Evolutionary conservation across 345 rosid genomes (phyloP).

Genomic region (Eucalyptus curtisii): DNA sequence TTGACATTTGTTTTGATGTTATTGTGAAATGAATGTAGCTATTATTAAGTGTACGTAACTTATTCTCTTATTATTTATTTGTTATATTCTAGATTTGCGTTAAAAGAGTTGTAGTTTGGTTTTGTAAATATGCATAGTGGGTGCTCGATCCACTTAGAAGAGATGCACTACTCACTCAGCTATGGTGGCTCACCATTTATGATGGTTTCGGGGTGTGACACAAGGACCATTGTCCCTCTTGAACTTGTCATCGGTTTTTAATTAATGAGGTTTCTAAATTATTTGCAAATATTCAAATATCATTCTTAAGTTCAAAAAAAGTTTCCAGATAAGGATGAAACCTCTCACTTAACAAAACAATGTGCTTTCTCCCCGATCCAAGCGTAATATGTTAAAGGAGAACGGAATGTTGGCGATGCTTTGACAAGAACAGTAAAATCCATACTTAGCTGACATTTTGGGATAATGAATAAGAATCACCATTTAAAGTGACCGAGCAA

Average conservation of each 20-base stretch:
- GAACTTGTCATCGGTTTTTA: not conserved
- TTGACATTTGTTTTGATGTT: too few relatives aligned
- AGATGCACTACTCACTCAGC: too few relatives aligned
- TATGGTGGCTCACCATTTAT: rapidly evolving
- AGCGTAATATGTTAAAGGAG: not conserved
- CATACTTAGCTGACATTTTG: not conserved
- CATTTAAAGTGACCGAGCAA: not conserved
- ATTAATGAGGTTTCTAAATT: not conserved
- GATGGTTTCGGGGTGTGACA: too few relatives aligned
- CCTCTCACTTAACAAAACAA: too few relatives aligned
- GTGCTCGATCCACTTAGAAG: too few relatives aligned
- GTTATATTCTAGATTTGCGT: too few relatives aligned
- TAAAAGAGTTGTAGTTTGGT: too few relatives aligned
- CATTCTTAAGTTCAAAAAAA: not conserved
- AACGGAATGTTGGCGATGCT: not conserved
- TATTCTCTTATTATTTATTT: too few relatives aligned
- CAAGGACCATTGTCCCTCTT: not conserved
- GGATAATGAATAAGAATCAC: not conserved
- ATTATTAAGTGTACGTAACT: too few relatives aligned
- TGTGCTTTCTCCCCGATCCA: not conserved
- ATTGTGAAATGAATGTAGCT: too few relatives aligned
- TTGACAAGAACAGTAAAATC: not conserved
- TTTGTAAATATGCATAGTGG: too few relatives aligned
- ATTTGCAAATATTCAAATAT: too few relatives aligned
- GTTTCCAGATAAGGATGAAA: not conserved